phyloP scores from a whole-genome alignment of 345 rosid species.

The Euphorbia pulcherrima region DNA sequence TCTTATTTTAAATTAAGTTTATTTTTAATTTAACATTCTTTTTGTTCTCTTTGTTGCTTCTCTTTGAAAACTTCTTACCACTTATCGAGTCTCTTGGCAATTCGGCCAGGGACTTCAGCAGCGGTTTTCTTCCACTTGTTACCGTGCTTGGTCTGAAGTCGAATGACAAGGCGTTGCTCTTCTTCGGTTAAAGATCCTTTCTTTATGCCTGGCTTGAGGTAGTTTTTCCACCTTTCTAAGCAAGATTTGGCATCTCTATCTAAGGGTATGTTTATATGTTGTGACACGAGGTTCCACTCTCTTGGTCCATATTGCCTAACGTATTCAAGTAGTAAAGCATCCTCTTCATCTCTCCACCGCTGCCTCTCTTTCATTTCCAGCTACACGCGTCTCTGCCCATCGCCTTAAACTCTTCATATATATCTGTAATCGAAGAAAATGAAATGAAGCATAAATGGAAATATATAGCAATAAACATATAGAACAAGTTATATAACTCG shows the following conservation, averaged over 20 bases:
- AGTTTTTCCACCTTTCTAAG: conserved; percentile 93
- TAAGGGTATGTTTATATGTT: conserved; percentile 77
- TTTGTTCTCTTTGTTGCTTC: conserved; percentile 87
- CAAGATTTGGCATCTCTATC: conserved; percentile 95
- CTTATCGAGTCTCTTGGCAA: conserved; percentile 91
- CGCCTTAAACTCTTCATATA: conserved; percentile 49
- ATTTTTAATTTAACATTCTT: too few species aligned
- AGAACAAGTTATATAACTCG: not conserved
- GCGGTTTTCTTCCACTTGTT: conserved; percentile 99
- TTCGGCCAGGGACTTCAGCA: conserved; percentile 90
- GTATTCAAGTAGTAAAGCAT: conserved; percentile 72
- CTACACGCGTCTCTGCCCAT: conserved; percentile 57
- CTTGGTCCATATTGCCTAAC: conserved; percentile 93
- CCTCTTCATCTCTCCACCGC: conserved; percentile 99
- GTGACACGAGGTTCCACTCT: conserved; percentile 93
- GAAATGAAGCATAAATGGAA: not conserved
- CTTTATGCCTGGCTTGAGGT: conserved; percentile 97
- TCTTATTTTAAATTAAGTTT: too few species aligned
- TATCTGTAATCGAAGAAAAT: conserved; percentile 28
- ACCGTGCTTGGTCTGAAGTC: conserved; percentile 89
- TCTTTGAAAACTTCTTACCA: conserved; percentile 99
- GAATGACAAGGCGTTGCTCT: conserved; percentile 86
- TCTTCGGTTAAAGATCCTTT: conserved; percentile 89
- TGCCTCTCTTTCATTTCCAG: conserved; percentile 99
- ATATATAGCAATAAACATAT: not conserved